A percentile compares a stretch with the other conserved stretches of the same genome.
Conservation (phyloP, 2,329 filamentous ascomycete species). For the Ascochyta rabiei region DNA sequence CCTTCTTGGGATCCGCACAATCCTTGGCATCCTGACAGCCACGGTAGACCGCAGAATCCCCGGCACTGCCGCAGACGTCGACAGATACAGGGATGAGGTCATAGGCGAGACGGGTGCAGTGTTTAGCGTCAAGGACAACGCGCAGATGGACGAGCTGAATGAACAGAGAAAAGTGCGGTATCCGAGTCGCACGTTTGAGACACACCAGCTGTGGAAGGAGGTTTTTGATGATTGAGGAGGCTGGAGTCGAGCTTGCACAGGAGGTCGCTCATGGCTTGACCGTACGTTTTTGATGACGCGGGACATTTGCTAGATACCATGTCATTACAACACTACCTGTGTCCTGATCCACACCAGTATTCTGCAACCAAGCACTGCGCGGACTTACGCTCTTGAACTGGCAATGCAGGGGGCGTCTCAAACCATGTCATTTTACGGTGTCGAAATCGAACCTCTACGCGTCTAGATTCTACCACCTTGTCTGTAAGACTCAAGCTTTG, state of each 20-base stretch:
- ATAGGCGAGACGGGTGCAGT: constrained; percentile 18
- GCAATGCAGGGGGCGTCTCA: too few relatives aligned
- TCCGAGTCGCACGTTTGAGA: constrained; percentile 39
- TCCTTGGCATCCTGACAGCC: constrained; percentile 38
- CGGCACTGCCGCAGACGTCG: constrained; percentile 32
- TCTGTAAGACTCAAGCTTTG: too few relatives aligned
- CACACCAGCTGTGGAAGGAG: constrained; percentile 32
- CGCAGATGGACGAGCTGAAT: constrained; percentile 25
- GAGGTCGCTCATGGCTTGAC: constrained; percentile 47
- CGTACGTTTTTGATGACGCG: too few relatives aligned
- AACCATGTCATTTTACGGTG: too few relatives aligned
- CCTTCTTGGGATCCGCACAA: constrained; percentile 35
- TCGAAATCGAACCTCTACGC: too few relatives aligned
- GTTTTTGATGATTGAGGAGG: constrained; percentile 46
- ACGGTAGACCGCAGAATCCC: constrained; percentile 43
- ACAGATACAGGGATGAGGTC: constrained; percentile 24
- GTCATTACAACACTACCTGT: too few relatives aligned
- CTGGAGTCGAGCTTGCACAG: constrained; percentile 56
- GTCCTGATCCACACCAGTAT: too few relatives aligned
- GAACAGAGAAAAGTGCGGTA: constrained; percentile 33
- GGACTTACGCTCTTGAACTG: too few relatives aligned
- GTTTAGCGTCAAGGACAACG: constrained; percentile 23
- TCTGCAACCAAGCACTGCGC: too few relatives aligned
- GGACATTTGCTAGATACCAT: too few relatives aligned
- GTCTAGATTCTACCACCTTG: too few relatives aligned